phyloP scores from a whole-genome alignment of 305 asterid genomes.

The Coffea humblotiana region DNA sequence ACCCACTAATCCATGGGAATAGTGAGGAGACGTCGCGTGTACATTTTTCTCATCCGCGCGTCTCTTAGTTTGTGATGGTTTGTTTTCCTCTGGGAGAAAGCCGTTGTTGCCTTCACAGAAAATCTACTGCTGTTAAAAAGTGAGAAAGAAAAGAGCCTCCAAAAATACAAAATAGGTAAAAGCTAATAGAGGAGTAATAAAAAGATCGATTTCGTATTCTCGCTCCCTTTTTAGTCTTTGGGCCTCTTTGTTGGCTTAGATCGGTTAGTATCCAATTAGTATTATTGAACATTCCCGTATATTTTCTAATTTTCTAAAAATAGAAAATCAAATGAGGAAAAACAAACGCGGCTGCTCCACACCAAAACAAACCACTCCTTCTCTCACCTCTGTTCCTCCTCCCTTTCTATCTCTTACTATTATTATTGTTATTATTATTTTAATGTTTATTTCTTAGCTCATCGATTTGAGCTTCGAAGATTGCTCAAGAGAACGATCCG shows the following conservation, averaged over 20 bases:
- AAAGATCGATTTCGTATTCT: background rate
- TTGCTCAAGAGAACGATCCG: constrained; percentile 32
- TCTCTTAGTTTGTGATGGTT: background rate
- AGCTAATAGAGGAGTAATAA: background rate
- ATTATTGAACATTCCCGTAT: background rate
- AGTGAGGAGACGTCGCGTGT: background rate
- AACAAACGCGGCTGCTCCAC: constrained; percentile 51
- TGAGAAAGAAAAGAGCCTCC: background rate
- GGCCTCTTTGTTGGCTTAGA: background rate
- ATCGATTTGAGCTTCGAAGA: constrained; percentile 45
- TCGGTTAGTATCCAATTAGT: background rate
- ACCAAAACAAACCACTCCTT: constrained; percentile 45
- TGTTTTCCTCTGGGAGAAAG: background rate
- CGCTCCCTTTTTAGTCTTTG: background rate
- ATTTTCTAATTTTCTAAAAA: constrained; percentile 1
- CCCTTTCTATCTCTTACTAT: constrained; percentile 11
- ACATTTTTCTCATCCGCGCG: background rate
- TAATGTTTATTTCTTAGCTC: constrained; percentile 40
- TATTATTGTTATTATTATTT: too few relatives aligned
- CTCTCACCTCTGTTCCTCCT: constrained; percentile 16
- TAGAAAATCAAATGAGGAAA: constrained; percentile 6
- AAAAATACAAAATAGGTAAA: background rate
- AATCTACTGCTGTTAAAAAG: constrained; percentile 22
- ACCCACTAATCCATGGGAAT: too few relatives aligned
- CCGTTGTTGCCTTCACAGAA: constrained; percentile 14